phyloP scores from a whole-genome alignment of 148 eudicot genomes.

The Vaccinium corymbosum region DNA sequence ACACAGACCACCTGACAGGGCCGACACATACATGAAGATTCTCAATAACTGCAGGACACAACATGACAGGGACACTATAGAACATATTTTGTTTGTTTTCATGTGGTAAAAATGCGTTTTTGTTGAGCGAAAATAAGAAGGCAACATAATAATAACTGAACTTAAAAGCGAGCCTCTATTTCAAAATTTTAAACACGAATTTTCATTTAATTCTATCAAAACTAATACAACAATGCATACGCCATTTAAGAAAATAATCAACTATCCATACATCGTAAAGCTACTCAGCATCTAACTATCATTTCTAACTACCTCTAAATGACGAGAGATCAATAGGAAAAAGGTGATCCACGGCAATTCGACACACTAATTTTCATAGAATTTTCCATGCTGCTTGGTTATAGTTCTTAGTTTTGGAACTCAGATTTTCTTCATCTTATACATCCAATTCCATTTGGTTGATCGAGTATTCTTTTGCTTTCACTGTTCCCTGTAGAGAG shows the following conservation, averaged over 20 bases:
- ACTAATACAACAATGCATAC: background rate
- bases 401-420: background rate
- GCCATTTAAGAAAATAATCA: background rate
- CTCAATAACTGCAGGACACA: background rate
- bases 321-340: background rate
- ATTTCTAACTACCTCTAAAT: background rate
- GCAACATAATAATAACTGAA: background rate
- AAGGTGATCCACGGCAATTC: background rate
- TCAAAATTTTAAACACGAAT: background rate
- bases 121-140: background rate
- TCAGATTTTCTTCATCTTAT: conserved; percentile 6
- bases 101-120: background rate
- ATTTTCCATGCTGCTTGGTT: background rate
- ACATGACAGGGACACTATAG: background rate
- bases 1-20: background rate
- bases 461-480: background rate
- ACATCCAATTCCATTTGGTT: background rate
- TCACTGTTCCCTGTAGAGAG: background rate
- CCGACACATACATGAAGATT: background rate
- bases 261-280: background rate
- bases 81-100: background rate
- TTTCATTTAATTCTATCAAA: background rate
- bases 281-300: too few species aligned
- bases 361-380: background rate
- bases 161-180: background rate